Base-by-base conservation (phyloP, 2,329 filamentous ascomycete species). In the Phialemoniopsis sp. region DNA sequence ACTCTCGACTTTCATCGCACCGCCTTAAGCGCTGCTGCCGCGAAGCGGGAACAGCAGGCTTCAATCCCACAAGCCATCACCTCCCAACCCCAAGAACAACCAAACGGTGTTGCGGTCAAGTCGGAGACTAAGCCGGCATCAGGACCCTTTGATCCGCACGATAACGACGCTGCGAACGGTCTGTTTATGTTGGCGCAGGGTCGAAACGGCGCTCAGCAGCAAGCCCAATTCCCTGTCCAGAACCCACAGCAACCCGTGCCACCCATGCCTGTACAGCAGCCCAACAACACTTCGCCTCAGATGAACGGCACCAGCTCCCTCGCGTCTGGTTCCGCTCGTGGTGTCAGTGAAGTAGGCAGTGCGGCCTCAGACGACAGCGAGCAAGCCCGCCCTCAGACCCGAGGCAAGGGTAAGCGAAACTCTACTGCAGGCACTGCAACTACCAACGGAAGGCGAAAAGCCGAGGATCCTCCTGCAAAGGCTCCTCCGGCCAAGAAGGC, bases 1-100 rank as follows among this genome's bases (percentile, higher is more conserved):
- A 95, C 91, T 1, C 69, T 95, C 36, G 93, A 98, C 55, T 98
- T 98, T 54, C 91, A 97, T 54, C 85, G 91, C 43, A 95, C 91
- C 47, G 93, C 91, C 19, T 69, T 97, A 62, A 89, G 80, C 49
- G 88, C 87, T 15, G 82, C 82, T 12, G 85, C 85, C 13, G 77
- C 78, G 5, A 85, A 85, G 58, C 67, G 68, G 18, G 70, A 78
- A 34, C 70, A 70, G 42, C 52, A 66, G 54, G 34, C 62, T 49
- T 53, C 72, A 62, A 66, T 72, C 12, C 48, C 38, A 34, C 55
- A 42, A 31, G 42, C 45, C 34, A 46, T 42, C 32, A 70, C 70
- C 4, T 72, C 81, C 42, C 72, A 83, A 56, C 70, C 78, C 39
- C 68, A 78, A 54, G 76, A 77, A 6, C 48, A 57, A 47, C 46